Evolutionary conservation across 208 protist species (phyloP), one percentile per base, ranked within the genome.

Genomic region (Acanthamoeba triangularis): DNA sequence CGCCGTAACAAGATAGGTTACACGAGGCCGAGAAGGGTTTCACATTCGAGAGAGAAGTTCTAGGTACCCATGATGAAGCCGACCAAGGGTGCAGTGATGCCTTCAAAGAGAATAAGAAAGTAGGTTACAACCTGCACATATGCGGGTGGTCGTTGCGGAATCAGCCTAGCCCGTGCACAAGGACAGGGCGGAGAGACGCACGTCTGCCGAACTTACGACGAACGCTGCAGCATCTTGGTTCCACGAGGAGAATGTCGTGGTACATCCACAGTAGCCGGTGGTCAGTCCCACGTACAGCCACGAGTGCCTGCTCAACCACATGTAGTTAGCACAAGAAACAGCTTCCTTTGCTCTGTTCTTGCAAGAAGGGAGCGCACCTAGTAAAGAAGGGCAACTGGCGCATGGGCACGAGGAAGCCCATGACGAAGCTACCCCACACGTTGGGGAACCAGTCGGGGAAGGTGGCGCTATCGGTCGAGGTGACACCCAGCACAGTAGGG

Each of bases 371-470:
- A 10, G 5, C 41, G 49, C 28, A 93, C 88, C 67, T 69, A n/a
- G 88, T 18, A 52, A 93, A 93, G 25, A 72, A 56, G 10, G 35
- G 7, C 8, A 35, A 80, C 37, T 52, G 61, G 28, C 59, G 88
- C 37, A 59, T 14, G 13, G 67, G 63, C 20, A 52, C 67, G 23
- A 93, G 20, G 67, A 93, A 93, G 30, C 88, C 88, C 88, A 93
- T 93, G 20, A 93, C 88, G 49, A 93, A 93, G 59, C 63, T 93
- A 3, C 88, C 88, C 88, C 88, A 93, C 11, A 61, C 88, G 28
- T 93, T 93, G 88, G 88, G 16, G 47, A 93, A 93, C 88, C 88
- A 93, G 67, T 76, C 61, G 37, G 88, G 88, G 35, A 93, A 93
- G 67, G 88, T 93, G 18, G 35, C 33, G 25, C 41, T 41, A 33